Percentiles rank a stretch among this genome's conserved stretches.
Conservation (phyloP, 2,329 filamentous ascomycete genomes). For the Drechslerella coelobrocha region DNA sequence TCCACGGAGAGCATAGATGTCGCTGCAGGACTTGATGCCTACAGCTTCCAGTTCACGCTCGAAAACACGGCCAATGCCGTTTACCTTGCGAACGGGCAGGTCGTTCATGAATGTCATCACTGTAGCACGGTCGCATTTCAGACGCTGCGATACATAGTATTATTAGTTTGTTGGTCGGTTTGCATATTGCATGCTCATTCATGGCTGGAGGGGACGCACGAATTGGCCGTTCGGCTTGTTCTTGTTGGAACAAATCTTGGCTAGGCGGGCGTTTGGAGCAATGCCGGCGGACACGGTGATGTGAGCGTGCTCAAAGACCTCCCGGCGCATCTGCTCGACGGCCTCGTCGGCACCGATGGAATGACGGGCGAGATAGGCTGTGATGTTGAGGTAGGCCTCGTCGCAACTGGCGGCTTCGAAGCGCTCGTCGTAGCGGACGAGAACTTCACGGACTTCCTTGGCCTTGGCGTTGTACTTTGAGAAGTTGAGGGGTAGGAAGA, state of each 20-base stretch:
- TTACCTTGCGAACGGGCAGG: conserved; percentile 86
- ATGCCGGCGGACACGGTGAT: conserved; percentile 95
- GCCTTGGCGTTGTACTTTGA: conserved; percentile 91
- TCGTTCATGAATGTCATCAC: conserved; percentile 87
- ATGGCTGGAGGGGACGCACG: conserved; percentile 58
- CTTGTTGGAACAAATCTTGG: conserved; percentile 92
- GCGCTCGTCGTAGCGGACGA: conserved; percentile 84
- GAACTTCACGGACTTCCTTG: conserved; percentile 79
- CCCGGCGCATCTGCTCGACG: conserved; percentile 76
- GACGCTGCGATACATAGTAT: conserved; percentile 59
- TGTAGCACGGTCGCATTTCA: conserved; percentile 57
- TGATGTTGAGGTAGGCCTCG: conserved; percentile 95
- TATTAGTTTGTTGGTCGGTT: neutral
- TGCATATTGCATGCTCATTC: neutral
- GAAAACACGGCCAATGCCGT: conserved; percentile 91
- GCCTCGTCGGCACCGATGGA: conserved; percentile 73
- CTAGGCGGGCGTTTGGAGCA: conserved; percentile 87
- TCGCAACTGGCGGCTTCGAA: conserved; percentile 96
- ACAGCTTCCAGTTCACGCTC: conserved; percentile 89
- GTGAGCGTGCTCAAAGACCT: conserved; percentile 76
- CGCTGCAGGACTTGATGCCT: conserved; percentile 84
- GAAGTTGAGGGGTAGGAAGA: conserved; percentile 84
- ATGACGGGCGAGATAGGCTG: conserved; percentile 78
- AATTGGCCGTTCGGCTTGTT: conserved; percentile 98
- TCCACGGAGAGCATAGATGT: conserved; percentile 79